A percentile compares a stretch with the other conserved stretches of the same genome.
phyloP scores from a whole-genome alignment of 768 basidiomycete genomes.

The Trametes coccinea region DNA sequence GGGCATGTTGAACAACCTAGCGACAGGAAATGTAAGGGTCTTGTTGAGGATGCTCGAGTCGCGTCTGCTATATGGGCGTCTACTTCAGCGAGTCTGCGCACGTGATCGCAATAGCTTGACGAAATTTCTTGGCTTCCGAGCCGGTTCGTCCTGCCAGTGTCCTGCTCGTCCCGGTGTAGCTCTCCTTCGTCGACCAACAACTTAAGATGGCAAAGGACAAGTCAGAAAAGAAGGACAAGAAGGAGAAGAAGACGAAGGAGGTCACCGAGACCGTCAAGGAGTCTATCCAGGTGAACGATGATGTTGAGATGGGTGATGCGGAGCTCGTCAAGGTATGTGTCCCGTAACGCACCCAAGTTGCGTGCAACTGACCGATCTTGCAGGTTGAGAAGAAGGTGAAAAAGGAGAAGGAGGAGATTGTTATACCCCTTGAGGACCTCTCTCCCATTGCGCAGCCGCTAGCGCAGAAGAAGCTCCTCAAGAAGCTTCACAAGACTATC shows the following conservation, averaged over 20 bases:
- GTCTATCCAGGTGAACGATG: conserved; percentile 35
- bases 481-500: conserved; percentile 93
- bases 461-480: conserved; percentile 89
- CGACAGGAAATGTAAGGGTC: too few relatives aligned
- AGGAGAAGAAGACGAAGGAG: conserved; percentile 50
- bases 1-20: too few relatives aligned
- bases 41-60: neutral
- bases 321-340: conserved; percentile 37
- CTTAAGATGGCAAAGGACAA: conserved; percentile 66
- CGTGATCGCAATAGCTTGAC: conserved; percentile 3
- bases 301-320: conserved; percentile 49
- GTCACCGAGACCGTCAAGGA: conserved; percentile 28
- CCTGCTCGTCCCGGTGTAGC: neutral
- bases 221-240: conserved; percentile 75
- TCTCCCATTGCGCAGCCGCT: conserved; percentile 94
- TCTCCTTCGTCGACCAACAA: neutral
- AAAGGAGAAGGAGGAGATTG: conserved; percentile 64
- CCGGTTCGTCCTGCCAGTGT: neutral
- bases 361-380: too few relatives aligned
- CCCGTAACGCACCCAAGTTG: too few relatives aligned
- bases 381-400: conserved; percentile 58
- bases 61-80: neutral
- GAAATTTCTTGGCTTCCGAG: conserved; percentile 8
- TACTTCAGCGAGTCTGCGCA: neutral
- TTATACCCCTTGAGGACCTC: conserved; percentile 75